Conservation (phyloP, 306 rosid genomes). For the Myrica gale region DNA sequence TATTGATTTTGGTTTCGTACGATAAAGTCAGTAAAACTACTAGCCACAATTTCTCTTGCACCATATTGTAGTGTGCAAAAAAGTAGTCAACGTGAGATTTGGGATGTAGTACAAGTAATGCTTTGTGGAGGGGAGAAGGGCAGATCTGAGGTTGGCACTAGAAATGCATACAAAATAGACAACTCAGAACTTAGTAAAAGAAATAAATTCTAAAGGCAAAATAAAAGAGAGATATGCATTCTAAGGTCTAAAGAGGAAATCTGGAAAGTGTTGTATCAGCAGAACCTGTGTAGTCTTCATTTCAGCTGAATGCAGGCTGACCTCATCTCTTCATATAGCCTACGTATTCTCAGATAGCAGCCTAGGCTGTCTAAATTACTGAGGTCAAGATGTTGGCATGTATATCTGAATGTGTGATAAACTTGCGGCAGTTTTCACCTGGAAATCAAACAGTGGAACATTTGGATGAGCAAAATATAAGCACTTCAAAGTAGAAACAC, state of each 20-base stretch:
- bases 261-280: neutral
- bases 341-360: slow-evolving; percentile 2
- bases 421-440: slow-evolving; percentile 24
- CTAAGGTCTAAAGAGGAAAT: neutral
- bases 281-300: slow-evolving; percentile 49
- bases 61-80: neutral
- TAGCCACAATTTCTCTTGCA: neutral
- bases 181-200: neutral
- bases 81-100: neutral
- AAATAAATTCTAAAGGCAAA: neutral
- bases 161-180: neutral
- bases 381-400: slow-evolving; percentile 1
- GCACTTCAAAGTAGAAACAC: neutral
- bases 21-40: neutral
- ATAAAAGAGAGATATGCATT: neutral
- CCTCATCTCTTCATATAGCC: slow-evolving; percentile 34
- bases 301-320: slow-evolving; percentile 45
- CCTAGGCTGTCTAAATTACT: slow-evolving; percentile 2
- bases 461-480: neutral
- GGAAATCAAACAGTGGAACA: slow-evolving; percentile 13
- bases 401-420: slow-evolving; percentile 2
- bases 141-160: neutral
- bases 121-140: neutral
- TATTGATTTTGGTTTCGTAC: neutral
- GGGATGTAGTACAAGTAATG: neutral